Evolutionary conservation across 306 rosid species (phyloP).

Genomic region (Prunus davidiana): DNA sequence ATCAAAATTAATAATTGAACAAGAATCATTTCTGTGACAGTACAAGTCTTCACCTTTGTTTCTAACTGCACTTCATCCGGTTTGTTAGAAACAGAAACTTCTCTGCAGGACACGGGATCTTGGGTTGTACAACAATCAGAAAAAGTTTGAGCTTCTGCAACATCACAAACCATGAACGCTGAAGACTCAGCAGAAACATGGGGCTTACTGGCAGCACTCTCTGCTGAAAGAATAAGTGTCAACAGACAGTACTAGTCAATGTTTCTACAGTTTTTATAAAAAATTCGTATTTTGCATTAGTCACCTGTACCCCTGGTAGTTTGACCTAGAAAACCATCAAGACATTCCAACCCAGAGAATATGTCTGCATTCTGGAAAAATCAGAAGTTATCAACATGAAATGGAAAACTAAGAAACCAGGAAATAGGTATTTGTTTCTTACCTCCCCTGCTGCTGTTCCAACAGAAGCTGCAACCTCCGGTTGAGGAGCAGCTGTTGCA

Average conservation of each 20-base stretch:
- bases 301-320: slow-evolving; percentile 38
- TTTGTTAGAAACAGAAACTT: slow-evolving; percentile 12
- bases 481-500: slow-evolving; percentile 26
- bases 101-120: slow-evolving; percentile 10
- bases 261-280: background rate
- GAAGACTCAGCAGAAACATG: slow-evolving; percentile 21
- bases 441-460: slow-evolving; percentile 58
- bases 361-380: slow-evolving; percentile 55
- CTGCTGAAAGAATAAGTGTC: background rate
- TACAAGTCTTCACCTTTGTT: slow-evolving; percentile 28
- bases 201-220: background rate
- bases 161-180: slow-evolving; percentile 25
- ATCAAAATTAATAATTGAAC: background rate
- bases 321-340: slow-evolving; percentile 50
- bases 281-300: slow-evolving; percentile 1
- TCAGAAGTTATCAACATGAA: slow-evolving; percentile 10
- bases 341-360: slow-evolving; percentile 53
- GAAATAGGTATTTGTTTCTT: slow-evolving; percentile 7
- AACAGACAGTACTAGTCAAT: background rate
- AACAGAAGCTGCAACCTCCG: slow-evolving; percentile 32
- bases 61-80: slow-evolving; percentile 22
- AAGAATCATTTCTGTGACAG: background rate
- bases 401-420: slow-evolving; percentile 6
- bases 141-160: slow-evolving; percentile 30
- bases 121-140: slow-evolving; percentile 22